Base-by-base conservation (phyloP, 2,329 filamentous ascomycete genomes). In the Atkinsonella hypoxylon region DNA sequence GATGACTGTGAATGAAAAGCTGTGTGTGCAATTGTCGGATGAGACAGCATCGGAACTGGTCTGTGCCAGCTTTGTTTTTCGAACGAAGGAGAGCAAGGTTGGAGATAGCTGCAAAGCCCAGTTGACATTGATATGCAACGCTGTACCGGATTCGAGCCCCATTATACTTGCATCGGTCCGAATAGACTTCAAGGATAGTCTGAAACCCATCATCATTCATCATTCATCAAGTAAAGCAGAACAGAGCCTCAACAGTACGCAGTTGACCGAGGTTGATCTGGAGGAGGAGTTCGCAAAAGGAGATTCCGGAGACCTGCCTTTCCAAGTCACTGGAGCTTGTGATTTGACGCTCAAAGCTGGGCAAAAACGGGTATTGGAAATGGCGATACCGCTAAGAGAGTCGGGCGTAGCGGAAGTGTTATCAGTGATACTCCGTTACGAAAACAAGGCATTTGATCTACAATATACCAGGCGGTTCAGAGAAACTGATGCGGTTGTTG, bases 341-440 rank as follows among this genome's bases (percentile, higher is more conserved):
- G 74, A 90, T 62, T 67, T 96, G 50, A 80, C 74, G 0, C 67
- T 96, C 42, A 65, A 68, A 11, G 78, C 89, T 13, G 82, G 81
- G 0, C 78, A 86, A 54, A 85, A 76, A 9, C 81, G 78, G 49
- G 78, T 90, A 1, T 84, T 87, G 54, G 80, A 86, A 57, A 75
- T 95, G 58, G 77, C 76, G 9, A 78, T 89, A 52, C 79, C 83
- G 2, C 76, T 95, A 15, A 81, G 89, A 52, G 90, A 96, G 66
- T 81, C 89, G 2, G 89, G 89, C n/a, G 79, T 87, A 51, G 82
- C 85, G 1, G 79, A 76, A 45, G 81, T 87, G 4, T 73, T 77
- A 4, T 81, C 79, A 1, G 77, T 85, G 10, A 77, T 73, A 1
- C 68, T 95, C 30, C 69, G 72, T 1, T 67, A 93, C n/a, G 71